Percentiles rank a stretch among this genome's conserved stretches.
phyloP scores from a whole-genome alignment of 2,329 filamentous ascomycete genomes.

The Pyricularia pennisetigena region DNA sequence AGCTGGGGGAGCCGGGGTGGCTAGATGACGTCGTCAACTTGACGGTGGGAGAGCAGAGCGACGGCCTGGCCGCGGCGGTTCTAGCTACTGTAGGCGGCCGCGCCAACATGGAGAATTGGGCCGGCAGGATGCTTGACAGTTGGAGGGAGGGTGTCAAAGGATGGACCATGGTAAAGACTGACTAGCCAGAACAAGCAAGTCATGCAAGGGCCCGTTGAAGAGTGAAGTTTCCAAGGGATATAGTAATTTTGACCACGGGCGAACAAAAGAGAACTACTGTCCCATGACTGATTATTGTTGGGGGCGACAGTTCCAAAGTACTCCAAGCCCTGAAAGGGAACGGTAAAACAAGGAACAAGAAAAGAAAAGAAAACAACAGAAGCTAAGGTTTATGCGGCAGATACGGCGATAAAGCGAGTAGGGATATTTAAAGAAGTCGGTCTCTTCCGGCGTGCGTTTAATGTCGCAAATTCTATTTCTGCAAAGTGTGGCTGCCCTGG shows the following conservation, averaged over 20 bases:
- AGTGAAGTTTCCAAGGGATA: background rate
- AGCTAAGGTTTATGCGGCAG: background rate
- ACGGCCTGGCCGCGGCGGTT: constrained; percentile 7
- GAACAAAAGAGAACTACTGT: background rate
- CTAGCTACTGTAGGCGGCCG: constrained; percentile 15
- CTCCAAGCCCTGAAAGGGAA: background rate
- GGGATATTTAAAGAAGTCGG: too few species aligned
- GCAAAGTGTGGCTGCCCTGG: background rate
- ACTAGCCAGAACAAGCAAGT: constrained; percentile 9
- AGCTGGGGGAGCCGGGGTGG: constrained; percentile 23
- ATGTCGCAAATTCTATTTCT: background rate
- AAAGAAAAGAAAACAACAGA: background rate
- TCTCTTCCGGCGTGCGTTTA: background rate
- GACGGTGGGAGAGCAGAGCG: constrained; percentile 16
- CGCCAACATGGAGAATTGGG: constrained; percentile 23
- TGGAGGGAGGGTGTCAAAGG: constrained; percentile 28
- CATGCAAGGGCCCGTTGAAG: background rate
- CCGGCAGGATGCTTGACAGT: constrained; percentile 21
- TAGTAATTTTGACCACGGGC: background rate
- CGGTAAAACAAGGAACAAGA: background rate
- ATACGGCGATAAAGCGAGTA: background rate
- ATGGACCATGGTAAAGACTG: constrained; percentile 24
- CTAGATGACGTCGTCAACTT: constrained; percentile 24
- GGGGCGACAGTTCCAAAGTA: background rate
- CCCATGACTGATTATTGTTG: background rate